Evolutionary conservation across 2,329 filamentous ascomycete species (phyloP), one percentile per base, ranked within the genome.

Genomic region (Metarhizium brunneum): DNA sequence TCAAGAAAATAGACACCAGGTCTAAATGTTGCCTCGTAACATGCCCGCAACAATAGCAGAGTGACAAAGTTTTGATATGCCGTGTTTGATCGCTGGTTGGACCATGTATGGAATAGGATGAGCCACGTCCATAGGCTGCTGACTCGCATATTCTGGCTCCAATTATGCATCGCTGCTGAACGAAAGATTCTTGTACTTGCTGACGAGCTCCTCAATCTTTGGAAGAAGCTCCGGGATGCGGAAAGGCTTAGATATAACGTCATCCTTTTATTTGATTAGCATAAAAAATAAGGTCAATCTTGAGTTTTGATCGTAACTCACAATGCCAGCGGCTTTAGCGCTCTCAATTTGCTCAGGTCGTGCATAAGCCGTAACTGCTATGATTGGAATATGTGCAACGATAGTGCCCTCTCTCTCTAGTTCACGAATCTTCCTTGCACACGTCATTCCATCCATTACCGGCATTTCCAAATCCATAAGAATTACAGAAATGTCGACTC

Each of bases 391-490:
- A 63, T 89, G 86, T 52, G 76, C 73, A 18, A 78, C 74, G 50
- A 88, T 79, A 36, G 76, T 80, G 20, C 83, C 82, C 54, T 81
- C 75, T 51, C 71, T 72, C 66, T 92, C 86, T 18, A 88, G 73
- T 57, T 86, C 79, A 18, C 88, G 79, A 54, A 92, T 90, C 57
- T 75, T 80, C 47, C 79, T 76, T 13, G 87, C 84, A 59, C 87
- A 90, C 2, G 86, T 86, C 68, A 88, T 81, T 40, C 88, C 88
- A 63, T 92, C 87, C 88, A 91, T 91, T 47, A 90, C 79, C 1
- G 88, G 88, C 88, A 92, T 92, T 64, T 91, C 87, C 50, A 90
- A 76, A 65, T 92, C 88, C 87, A 92, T 90, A 6, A 92, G 69
- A 13, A 92, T 84, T 49, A 90, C 76, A 8, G 83, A 82, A 29